Evolutionary conservation across 2,329 filamentous ascomycete species (phyloP).

Genomic region (Phialophora verrucosa): DNA sequence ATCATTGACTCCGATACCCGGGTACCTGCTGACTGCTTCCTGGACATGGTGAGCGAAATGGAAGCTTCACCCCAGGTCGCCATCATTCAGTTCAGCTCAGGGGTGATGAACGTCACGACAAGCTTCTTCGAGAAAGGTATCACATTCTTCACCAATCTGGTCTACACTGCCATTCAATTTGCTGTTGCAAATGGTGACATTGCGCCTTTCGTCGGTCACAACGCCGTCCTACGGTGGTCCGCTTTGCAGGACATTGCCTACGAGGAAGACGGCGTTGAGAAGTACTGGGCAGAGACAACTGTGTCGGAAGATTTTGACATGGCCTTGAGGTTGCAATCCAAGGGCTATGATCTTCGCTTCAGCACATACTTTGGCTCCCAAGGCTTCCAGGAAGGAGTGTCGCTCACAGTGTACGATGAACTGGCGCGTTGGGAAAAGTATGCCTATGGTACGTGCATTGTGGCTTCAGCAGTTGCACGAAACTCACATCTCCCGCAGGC

Average conservation of each 20-base stretch:
- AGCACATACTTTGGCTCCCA: constrained; percentile 70
- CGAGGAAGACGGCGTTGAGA: constrained; percentile 59
- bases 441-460: constrained; percentile 63
- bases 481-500: constrained; percentile 42
- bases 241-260: constrained; percentile 65
- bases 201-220: constrained; percentile 78
- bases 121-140: constrained; percentile 77
- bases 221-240: constrained; percentile 74
- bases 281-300: constrained; percentile 75
- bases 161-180: constrained; percentile 75
- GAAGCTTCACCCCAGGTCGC: constrained; percentile 71
- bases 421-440: constrained; percentile 86
- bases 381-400: constrained; percentile 80
- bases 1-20: constrained; percentile 73
- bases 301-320: constrained; percentile 83
- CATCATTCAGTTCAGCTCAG: constrained; percentile 73
- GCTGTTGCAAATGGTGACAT: constrained; percentile 74
- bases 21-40: constrained; percentile 69
- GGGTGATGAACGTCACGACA: constrained; percentile 76
- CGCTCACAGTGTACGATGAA: constrained; percentile 82
- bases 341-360: constrained; percentile 70
- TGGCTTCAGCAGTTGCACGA: background rate
- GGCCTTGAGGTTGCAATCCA: constrained; percentile 71
- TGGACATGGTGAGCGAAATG: constrained; percentile 77
- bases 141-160: constrained; percentile 78